phyloP scores from a whole-genome alignment of 352 stramenopile genomes.

The Pythium biforme region DNA sequence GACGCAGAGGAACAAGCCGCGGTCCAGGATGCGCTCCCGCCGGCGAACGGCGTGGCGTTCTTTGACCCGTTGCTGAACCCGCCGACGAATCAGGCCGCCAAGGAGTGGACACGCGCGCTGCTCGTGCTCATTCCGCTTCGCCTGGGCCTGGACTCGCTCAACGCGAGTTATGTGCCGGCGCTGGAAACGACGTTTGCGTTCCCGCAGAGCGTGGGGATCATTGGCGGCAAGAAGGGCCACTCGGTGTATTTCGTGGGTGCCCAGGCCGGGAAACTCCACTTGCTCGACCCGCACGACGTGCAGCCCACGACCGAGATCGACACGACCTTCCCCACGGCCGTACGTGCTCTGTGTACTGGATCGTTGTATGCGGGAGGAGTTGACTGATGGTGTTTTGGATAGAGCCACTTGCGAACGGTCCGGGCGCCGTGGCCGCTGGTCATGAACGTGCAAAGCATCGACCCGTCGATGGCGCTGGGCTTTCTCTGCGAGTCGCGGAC shows the following conservation, averaged over 20 bases:
- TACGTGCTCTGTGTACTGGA: conserved; percentile 20
- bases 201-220: conserved; percentile 92
- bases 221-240: conserved; percentile 93
- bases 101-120: conserved; percentile 84
- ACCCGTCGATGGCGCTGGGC: conserved; percentile 92
- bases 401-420: conserved; percentile 62
- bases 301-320: conserved; percentile 66
- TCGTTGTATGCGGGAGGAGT: not conserved
- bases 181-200: conserved; percentile 85
- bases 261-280: conserved; percentile 74
- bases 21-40: not conserved
- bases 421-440: conserved; percentile 56
- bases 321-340: conserved; percentile 67
- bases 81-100: conserved; percentile 38
- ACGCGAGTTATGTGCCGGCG: conserved; percentile 74
- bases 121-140: conserved; percentile 92
- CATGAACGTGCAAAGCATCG: conserved; percentile 87
- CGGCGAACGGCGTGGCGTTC: conserved; percentile 37
- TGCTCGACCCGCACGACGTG: conserved; percentile 86
- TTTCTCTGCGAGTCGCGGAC: conserved; percentile 88
- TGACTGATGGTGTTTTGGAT: conserved; percentile 17
- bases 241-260: conserved; percentile 96
- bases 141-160: conserved; percentile 88
- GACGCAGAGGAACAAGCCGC: conserved; percentile 25
- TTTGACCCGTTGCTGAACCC: conserved; percentile 86